Base-by-base conservation (phyloP, 129 eudicot genomes). In the Flaveria trinervia region DNA sequence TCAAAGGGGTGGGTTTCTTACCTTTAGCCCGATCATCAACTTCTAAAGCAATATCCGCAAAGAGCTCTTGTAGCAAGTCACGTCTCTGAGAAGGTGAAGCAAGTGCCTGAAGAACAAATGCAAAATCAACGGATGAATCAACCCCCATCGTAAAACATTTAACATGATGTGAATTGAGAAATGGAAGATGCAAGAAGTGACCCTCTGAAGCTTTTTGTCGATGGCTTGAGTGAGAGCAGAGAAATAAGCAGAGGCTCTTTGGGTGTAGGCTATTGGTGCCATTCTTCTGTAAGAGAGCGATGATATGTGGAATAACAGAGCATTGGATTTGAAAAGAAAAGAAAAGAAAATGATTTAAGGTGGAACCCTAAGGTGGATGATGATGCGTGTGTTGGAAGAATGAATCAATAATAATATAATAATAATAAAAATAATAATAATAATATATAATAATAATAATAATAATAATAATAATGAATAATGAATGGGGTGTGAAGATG, bases 21-120 rank as follows among this genome's bases (percentile, higher is more conserved):
- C 98, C 98, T 90, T 79, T 84, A 4, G 97, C 97, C 44, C 98
- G 92, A 82, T 89, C 96, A 78, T 93, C 98, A 41, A 93, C 97
- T 70, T 93, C 90, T 72, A 93, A 76, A 65, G 98, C 98, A 30
- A 88, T 65, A 36, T 93, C 97, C 4, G 96, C 91, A 55, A 93
- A 93, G 18, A 93, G 82, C 77, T 88, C 86, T 75, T 93, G 97
- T 83, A 90, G 70, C 77, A 90, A 78, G 46, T 90, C 88, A 3
- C 89, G 95, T 81, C 96, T 84, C 79, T 86, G 98, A 23, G 92
- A 64, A 45, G 93, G 89, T 15, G 92, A 88, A 60, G 82, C 96
- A 72, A 90, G 65, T 30, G 97, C 98, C 98, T 93, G 82, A 20
- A 60, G 1, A 18, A 73, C 25, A 54, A 54, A 36, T 36, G 41